Evolutionary conservation across 208 protist genomes (phyloP).

Genomic region (Leishmania gerbilli): DNA sequence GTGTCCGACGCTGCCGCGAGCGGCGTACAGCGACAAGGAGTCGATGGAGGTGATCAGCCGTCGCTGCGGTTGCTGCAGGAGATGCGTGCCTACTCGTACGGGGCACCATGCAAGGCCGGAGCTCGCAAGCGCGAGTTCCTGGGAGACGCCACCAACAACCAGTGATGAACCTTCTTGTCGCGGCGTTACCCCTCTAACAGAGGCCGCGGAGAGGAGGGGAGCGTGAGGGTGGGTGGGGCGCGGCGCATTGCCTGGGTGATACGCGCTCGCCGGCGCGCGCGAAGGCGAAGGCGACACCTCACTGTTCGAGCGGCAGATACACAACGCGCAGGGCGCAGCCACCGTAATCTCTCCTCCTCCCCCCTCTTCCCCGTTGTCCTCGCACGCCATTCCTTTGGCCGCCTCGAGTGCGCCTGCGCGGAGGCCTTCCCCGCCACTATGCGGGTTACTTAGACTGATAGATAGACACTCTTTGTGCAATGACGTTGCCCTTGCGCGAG

Average conservation of each 20-base stretch:
- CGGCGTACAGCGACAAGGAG: constrained; percentile 1
- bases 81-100: constrained; percentile 68
- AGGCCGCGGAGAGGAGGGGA: background rate
- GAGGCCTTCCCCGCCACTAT: background rate
- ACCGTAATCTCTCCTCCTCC: background rate
- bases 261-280: background rate
- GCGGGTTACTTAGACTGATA: background rate
- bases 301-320: background rate
- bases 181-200: background rate
- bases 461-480: background rate
- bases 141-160: constrained; percentile 65
- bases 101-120: constrained; percentile 34
- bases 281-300: background rate
- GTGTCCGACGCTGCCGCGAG: constrained; percentile 21
- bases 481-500: background rate
- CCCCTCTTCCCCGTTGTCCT: background rate
- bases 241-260: background rate
- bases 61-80: constrained; percentile 38
- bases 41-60: constrained; percentile 3
- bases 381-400: background rate
- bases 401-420: too few species aligned
- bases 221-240: background rate
- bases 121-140: constrained; percentile 71
- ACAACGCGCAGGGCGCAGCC: background rate
- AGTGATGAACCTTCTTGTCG: background rate